Conservation (phyloP, 345 rosid genomes). For the Acer campestre region DNA sequence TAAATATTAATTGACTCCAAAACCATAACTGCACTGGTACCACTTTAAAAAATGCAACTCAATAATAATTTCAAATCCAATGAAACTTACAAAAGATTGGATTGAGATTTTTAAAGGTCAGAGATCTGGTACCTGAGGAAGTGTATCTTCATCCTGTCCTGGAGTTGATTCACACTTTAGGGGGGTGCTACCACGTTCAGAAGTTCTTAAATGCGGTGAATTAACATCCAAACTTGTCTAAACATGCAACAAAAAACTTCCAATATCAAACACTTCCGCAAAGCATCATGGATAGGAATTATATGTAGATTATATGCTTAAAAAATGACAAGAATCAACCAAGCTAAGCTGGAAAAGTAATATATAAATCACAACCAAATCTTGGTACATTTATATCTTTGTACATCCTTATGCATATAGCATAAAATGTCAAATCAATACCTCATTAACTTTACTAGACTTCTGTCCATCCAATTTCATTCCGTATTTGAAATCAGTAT, state of each 20-base stretch:
- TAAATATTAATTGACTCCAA: background rate
- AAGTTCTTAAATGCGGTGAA: background rate
- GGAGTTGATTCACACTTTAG: background rate
- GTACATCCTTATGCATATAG: background rate
- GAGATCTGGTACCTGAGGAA: background rate
- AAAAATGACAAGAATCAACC: background rate
- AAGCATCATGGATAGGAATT: background rate
- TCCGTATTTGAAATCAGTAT: conserved; percentile 25
- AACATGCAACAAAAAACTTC: conserved; percentile 8
- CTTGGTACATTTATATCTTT: background rate
- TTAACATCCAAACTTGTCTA: conserved; percentile 18
- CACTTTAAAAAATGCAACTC: background rate
- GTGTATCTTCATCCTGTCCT: background rate
- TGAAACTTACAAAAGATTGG: background rate
- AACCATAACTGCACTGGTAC: background rate
- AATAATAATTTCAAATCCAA: background rate
- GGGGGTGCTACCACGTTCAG: background rate
- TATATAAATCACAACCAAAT: background rate
- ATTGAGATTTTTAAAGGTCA: background rate
- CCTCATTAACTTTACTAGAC: conserved; percentile 34
- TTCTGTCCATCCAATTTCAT: conserved; percentile 24
- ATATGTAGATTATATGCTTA: background rate
- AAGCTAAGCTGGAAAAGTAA: background rate
- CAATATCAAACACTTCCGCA: background rate
- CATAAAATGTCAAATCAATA: conserved; percentile 13